These are phyloP conservation scores for Microthlaspi erraticum DNA, from an alignment of 345 rosid species.

Conservation along the genomic window DNA sequence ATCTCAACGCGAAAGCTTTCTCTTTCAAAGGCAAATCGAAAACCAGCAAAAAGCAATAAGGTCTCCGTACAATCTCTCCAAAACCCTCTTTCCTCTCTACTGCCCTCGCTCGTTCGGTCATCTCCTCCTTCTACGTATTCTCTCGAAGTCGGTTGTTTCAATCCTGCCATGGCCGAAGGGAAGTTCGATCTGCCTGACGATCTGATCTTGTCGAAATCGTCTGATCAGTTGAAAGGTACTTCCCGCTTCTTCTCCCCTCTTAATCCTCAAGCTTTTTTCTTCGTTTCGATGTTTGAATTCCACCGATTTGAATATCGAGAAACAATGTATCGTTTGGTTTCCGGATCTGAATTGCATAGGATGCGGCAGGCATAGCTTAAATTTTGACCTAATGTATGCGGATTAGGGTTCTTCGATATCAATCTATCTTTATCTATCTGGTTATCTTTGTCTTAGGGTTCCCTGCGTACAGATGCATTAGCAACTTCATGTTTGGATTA, in stretches of 20 bases:
- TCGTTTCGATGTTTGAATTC: conserved; percentile 14
- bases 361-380: not conserved
- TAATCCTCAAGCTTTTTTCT: not conserved
- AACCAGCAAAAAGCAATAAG: conserved; percentile 29
- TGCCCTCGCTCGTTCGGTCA: not conserved
- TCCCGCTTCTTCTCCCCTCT: not conserved
- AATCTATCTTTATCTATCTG: not conserved
- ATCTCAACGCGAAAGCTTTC: conserved; percentile 31
- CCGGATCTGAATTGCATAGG: conserved; percentile 39
- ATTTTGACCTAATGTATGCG: conserved; percentile 10
- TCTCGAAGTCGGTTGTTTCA: conserved; percentile 20
- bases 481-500: conserved; percentile 6
- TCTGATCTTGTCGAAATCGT: conserved; percentile 65
- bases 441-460: not conserved
- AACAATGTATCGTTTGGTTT: conserved; percentile 16
- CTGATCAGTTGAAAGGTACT: conserved; percentile 72
- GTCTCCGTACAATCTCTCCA: conserved; percentile 33
- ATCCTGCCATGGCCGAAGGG: conserved; percentile 64
- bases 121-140: conserved; percentile 1
- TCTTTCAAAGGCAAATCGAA: conserved; percentile 42
- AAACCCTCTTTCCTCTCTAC: conserved; percentile 19
- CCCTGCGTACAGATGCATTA: conserved; percentile 1
- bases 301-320: conserved; percentile 16
- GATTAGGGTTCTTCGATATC: conserved; percentile 28
- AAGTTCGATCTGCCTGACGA: conserved; percentile 89